Conservation (phyloP, 1,284 basidiomycete genomes). For the Cystobasidium sp. region DNA sequence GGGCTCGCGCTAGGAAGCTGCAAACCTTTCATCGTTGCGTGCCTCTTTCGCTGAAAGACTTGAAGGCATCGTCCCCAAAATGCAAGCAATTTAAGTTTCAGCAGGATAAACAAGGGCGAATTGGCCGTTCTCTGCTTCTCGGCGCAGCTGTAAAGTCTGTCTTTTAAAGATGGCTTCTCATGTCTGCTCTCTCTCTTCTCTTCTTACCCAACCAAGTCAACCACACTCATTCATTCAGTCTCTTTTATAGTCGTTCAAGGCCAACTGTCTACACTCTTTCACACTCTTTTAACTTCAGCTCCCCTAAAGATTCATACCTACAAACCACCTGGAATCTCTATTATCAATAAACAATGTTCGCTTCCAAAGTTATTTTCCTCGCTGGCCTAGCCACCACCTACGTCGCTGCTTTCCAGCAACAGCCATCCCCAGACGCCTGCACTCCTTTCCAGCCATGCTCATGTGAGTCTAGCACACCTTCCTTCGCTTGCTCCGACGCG, state of each 20-base stretch:
- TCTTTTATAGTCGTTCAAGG: background rate
- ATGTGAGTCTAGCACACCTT: background rate
- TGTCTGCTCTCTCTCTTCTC: conserved; percentile 18
- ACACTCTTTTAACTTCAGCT: conserved; percentile 1
- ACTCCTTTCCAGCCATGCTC: conserved; percentile 27
- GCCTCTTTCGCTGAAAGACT: background rate
- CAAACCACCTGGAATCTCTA: background rate
- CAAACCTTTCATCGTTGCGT: background rate
- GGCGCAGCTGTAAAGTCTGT: too few relatives aligned
- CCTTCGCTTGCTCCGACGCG: background rate
- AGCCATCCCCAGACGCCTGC: conserved; percentile 14
- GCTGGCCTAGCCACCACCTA: conserved; percentile 23
- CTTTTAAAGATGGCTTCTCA: background rate
- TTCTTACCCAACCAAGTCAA: conserved; percentile 9
- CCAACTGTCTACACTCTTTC: conserved; percentile 28
- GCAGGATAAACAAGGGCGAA: conserved; percentile 25
- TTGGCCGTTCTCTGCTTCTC: background rate
- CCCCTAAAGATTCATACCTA: background rate
- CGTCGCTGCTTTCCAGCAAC: conserved; percentile 34
- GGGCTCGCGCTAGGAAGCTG: background rate
- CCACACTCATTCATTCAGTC: conserved; percentile 15
- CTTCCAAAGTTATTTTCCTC: conserved; percentile 15
- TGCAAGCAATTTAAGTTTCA: background rate
- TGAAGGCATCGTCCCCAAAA: conserved; percentile 25
- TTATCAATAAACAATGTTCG: conserved; percentile 23